Evolutionary conservation across 202 grass and related monocot genomes (phyloP).

Genomic region (Panicum hallii): DNA sequence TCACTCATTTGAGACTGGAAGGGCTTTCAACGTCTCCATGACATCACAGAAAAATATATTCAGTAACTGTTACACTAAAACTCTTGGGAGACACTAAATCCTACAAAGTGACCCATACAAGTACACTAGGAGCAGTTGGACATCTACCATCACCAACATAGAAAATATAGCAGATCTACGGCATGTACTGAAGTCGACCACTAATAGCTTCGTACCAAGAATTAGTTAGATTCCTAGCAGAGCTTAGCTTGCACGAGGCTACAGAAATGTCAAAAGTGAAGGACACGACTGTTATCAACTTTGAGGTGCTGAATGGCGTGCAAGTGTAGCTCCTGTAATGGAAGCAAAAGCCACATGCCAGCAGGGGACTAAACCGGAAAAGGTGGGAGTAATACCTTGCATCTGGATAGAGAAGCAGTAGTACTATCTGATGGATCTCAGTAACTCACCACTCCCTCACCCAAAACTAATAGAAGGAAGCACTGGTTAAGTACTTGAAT

Average conservation of each 20-base stretch:
- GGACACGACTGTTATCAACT: not conserved
- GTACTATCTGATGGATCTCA: not conserved
- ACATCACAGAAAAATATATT: not conserved
- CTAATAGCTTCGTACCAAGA: not conserved
- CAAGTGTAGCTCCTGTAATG: not conserved
- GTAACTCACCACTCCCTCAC: not conserved
- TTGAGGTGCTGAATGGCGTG: not conserved
- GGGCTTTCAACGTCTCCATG: conserved; percentile 6
- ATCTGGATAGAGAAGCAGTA: too few species aligned
- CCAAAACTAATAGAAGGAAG: conserved; percentile 1
- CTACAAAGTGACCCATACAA: not conserved
- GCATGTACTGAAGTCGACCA: not conserved
- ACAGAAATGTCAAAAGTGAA: not conserved
- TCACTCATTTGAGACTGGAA: not conserved
- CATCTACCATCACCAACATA: not conserved
- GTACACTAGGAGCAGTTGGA: not conserved
- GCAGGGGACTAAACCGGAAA: not conserved
- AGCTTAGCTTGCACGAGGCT: not conserved
- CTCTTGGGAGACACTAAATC: not conserved
- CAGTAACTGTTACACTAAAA: not conserved
- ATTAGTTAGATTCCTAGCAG: not conserved
- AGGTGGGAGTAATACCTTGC: not conserved
- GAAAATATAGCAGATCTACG: conserved; percentile 11
- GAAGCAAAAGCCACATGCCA: not conserved
- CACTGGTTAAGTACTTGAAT: conserved; percentile 2